These are phyloP conservation scores for Thermothielavioides terrestris DNA, from an alignment of 495 filamentous ascomycete genomes.

Conservation along the genomic window DNA sequence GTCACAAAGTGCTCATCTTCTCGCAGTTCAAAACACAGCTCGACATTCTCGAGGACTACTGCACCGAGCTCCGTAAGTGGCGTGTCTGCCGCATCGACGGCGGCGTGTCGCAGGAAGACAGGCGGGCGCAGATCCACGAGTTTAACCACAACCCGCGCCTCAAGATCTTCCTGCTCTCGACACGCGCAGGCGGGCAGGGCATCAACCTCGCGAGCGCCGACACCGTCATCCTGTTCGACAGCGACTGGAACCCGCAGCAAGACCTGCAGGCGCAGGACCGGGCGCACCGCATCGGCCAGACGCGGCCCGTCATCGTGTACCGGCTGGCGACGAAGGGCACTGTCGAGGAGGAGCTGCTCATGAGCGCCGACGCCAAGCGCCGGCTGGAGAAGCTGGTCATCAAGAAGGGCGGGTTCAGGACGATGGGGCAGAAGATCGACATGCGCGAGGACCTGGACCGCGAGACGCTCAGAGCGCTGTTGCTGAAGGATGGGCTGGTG, in stretches of 20 bases:
- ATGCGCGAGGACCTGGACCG: slow-evolving; percentile 42
- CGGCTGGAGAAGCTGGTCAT: slow-evolving; percentile 91
- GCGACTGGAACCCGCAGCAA: slow-evolving; percentile 96
- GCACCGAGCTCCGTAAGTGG: slow-evolving; percentile 60
- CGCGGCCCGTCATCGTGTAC: slow-evolving; percentile 85
- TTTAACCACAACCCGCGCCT: slow-evolving; percentile 68
- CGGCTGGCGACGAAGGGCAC: slow-evolving; percentile 88
- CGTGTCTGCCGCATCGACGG: slow-evolving; percentile 87
- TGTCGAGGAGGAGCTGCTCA: slow-evolving; percentile 80
- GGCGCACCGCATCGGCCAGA: slow-evolving; percentile 91
- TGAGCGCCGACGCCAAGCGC: slow-evolving; percentile 88
- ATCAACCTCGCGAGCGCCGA: slow-evolving; percentile 97
- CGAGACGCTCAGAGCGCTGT: slow-evolving; percentile 50
- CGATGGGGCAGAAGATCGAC: slow-evolving; percentile 51
- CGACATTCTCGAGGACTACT: slow-evolving; percentile 85
- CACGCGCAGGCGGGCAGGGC: slow-evolving; percentile 86
- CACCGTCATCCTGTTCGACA: slow-evolving; percentile 93
- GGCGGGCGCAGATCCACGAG: slow-evolving; percentile 70
- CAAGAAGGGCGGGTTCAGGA: slow-evolving; percentile 72
- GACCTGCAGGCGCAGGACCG: slow-evolving; percentile 95
- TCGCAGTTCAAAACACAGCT: slow-evolving; percentile 93
- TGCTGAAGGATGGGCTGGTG: slow-evolving; percentile 58
- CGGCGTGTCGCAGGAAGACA: slow-evolving; percentile 67
- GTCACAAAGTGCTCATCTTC: slow-evolving; percentile 92
- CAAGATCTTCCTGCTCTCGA: slow-evolving; percentile 81